Conservation (phyloP, 2,329 filamentous ascomycete genomes). For the Dactylonectria estremocensis region DNA sequence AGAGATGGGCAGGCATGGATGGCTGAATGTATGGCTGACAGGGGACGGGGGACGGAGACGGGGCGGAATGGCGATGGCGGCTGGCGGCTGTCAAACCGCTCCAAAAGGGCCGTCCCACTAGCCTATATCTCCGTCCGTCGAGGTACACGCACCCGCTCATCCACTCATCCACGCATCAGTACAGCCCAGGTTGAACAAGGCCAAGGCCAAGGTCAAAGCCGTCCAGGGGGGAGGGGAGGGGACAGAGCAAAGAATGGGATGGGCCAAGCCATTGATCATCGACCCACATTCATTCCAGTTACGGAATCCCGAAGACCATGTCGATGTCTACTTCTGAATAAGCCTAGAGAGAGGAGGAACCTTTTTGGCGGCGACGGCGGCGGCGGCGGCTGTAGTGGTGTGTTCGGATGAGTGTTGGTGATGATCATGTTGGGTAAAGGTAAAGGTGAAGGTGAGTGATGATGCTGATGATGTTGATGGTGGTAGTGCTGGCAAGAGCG, state of each 20-base stretch:
- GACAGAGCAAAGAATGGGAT: slow-evolving; percentile 32
- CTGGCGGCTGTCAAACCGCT: slow-evolving; percentile 50
- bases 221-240: background rate
- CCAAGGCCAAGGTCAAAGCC: slow-evolving; percentile 23
- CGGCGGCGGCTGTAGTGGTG: background rate
- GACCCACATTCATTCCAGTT: slow-evolving; percentile 50
- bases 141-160: slow-evolving; percentile 8
- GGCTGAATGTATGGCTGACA: slow-evolving; percentile 25
- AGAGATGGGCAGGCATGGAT: slow-evolving; percentile 42
- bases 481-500: background rate
- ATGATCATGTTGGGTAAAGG: background rate
- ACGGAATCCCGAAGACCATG: slow-evolving; percentile 46
- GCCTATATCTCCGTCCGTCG: slow-evolving; percentile 43
- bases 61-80: slow-evolving; percentile 46
- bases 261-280: slow-evolving; percentile 29
- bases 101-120: slow-evolving; percentile 50
- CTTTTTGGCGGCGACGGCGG: slow-evolving; percentile 5
- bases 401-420: background rate
- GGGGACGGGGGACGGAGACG: slow-evolving; percentile 41
- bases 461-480: background rate
- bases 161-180: slow-evolving; percentile 1
- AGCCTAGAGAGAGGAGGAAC: slow-evolving; percentile 15
- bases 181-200: slow-evolving; percentile 36
- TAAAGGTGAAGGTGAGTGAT: background rate
- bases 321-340: slow-evolving; percentile 1